Evolutionary conservation across 1,139 yeast genomes (phyloP), one percentile per base, ranked within the genome.

Genomic region (Geotrichum aggregatum): DNA sequence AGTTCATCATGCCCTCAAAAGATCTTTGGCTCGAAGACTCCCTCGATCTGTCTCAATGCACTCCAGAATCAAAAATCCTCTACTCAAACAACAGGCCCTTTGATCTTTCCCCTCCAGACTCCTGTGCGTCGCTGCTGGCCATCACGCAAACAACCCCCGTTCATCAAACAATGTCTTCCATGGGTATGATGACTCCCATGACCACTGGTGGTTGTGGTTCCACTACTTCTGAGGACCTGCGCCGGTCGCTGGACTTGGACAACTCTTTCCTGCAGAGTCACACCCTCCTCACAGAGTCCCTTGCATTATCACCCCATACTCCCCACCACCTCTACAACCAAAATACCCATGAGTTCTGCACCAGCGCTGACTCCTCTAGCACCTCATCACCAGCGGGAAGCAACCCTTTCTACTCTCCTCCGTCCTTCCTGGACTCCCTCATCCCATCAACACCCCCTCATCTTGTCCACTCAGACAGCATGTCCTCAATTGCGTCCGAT

Each of bases 341-440:
- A 4, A 10, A 35, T 16, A 30, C 34, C 6, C 39, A 35, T 14
- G 19, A 35, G 13, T 8, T 21, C 10, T 21, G 13, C 14, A 22
- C n/a, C n/a, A 24, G 18, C 33, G 33, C 13, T 18, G 19, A 40
- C 11, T 16, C 13, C 14, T 16, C 21, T 8, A 31, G 24, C 11
- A 22, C 14, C 44, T 5, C n/a, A 21, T 36, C 44, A 6, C 44
- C 44, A 61, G 61, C 50, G 6, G 44, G 44, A 40, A 40, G 31
- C 44, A 67, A 68, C 54, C 71, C 71, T 14, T 68, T 67, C 56
- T 68, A 68, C 59, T 56, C 62, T 51, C 69, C 69, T 22, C 67
- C 70, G 11, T 43, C 66, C n/a, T 67, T 58, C 54, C 55, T 67
- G 35, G 18, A 36, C 41, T 21, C 44, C 18, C 28, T 22, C 30